Evolutionary conservation across 2,329 filamentous ascomycete species (phyloP).

Genomic region (Xylariomycetidae sp.): DNA sequence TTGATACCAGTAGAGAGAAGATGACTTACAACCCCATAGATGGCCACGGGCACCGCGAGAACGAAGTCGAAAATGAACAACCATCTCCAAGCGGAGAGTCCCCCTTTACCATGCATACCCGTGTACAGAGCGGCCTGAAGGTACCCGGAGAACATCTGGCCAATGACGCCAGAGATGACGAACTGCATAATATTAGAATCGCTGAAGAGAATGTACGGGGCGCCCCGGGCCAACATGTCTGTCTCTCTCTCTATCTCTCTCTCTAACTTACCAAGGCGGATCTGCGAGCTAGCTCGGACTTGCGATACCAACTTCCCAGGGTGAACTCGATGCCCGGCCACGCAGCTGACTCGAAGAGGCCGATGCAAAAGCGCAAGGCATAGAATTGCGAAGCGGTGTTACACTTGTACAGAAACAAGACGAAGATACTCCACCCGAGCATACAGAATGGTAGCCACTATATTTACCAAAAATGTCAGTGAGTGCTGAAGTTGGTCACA

Average conservation of each 20-base stretch:
- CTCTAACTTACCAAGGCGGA: no score
- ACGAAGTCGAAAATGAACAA: slow-evolving; percentile 41
- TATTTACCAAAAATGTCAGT: no score
- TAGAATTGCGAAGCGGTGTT: slow-evolving; percentile 35
- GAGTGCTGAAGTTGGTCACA: no score
- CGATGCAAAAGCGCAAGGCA: slow-evolving; percentile 49
- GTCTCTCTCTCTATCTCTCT: no score
- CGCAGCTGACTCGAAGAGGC: slow-evolving; percentile 50
- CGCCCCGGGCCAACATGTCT: no score
- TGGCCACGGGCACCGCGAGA: slow-evolving; percentile 7
- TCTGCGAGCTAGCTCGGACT: slow-evolving; percentile 51
- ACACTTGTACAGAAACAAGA: slow-evolving; percentile 36
- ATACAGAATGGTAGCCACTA: slow-evolving; percentile 37
- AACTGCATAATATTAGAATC: slow-evolving; percentile 1
- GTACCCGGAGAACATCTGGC: slow-evolving; percentile 39
- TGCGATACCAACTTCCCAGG: slow-evolving; percentile 56
- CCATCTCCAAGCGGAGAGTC: slow-evolving; percentile 40
- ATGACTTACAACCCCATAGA: slow-evolving; percentile 10
- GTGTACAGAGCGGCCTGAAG: slow-evolving; percentile 37
- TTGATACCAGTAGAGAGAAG: no score
- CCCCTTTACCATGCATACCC: slow-evolving; percentile 32
- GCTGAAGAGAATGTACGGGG: background rate
- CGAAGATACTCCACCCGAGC: slow-evolving; percentile 34
- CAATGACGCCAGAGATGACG: slow-evolving; percentile 29
- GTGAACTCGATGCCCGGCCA: slow-evolving; percentile 51